Evolutionary conservation across 2,329 filamentous ascomycete species (phyloP).

Genomic region (Trichothecium roseum): DNA sequence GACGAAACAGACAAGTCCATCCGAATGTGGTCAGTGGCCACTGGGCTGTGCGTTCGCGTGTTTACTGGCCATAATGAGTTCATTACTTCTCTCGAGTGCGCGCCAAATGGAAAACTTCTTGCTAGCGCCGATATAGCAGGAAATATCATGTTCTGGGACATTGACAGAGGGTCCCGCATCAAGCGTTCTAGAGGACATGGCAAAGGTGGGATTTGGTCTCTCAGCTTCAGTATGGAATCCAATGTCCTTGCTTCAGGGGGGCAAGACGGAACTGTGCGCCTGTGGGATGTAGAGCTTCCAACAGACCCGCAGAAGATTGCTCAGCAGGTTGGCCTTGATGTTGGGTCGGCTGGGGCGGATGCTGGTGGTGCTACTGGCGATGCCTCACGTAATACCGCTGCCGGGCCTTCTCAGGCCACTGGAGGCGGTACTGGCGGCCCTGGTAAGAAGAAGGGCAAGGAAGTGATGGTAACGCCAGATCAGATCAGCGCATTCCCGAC

Average conservation of each 20-base stretch:
- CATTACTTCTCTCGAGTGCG: constrained; percentile 75
- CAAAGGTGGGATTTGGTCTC: constrained; percentile 85
- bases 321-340: constrained; percentile 30
- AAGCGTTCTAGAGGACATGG: constrained; percentile 93
- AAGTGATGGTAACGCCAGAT: constrained; percentile 81
- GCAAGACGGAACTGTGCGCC: constrained; percentile 81
- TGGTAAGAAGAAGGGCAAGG: constrained; percentile 73
- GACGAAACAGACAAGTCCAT: constrained; percentile 80
- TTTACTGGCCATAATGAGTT: constrained; percentile 88
- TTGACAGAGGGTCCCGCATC: constrained; percentile 72
- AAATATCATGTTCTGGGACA: constrained; percentile 89
- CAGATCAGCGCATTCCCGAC: constrained; percentile 93
- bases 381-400: neutral
- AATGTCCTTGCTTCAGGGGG: constrained; percentile 83
- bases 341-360: constrained; percentile 29
- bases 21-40: constrained; percentile 92
- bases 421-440: constrained; percentile 12
- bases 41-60: constrained; percentile 77
- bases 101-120: constrained; percentile 80
- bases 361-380: constrained; percentile 17
- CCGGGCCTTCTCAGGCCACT: neutral
- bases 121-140: constrained; percentile 83
- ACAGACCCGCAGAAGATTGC: constrained; percentile 52
- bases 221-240: constrained; percentile 90
- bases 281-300: constrained; percentile 82